Conservation (phyloP, 140 eudicot genomes). For the Senecio squalidus region DNA sequence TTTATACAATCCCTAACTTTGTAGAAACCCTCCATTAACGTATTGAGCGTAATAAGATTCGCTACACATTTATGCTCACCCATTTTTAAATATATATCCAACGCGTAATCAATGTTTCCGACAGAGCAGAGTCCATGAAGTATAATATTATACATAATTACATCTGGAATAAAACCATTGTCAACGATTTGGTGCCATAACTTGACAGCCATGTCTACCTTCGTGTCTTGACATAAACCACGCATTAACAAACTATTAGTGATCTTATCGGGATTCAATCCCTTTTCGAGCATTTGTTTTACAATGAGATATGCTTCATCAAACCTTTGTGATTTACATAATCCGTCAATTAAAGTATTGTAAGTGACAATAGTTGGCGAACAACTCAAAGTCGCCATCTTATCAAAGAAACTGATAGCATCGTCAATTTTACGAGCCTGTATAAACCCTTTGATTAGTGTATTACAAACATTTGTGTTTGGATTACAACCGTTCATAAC, state of each 20-base stretch:
- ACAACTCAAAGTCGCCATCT: constrained; percentile 48
- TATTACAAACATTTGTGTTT: constrained; percentile 62
- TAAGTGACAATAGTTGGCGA: constrained; percentile 65
- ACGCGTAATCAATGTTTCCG: constrained; percentile 56
- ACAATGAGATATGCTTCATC: constrained; percentile 63
- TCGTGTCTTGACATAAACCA: constrained; percentile 64
- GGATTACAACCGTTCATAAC: constrained; percentile 40
- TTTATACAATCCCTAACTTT: constrained; percentile 55
- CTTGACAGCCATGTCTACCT: constrained; percentile 56
- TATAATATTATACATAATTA: constrained; percentile 74
- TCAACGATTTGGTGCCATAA: constrained; percentile 49
- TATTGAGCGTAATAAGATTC: constrained; percentile 78
- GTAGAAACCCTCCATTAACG: constrained; percentile 86
- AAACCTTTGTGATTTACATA: constrained; percentile 65
- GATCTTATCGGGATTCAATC: constrained; percentile 55
- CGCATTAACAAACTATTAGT: constrained; percentile 71
- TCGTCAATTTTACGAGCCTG: constrained; percentile 46
- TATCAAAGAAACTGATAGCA: constrained; percentile 36
- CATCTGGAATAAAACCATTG: constrained; percentile 66
- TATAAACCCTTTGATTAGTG: constrained; percentile 67
- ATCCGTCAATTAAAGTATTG: constrained; percentile 67
- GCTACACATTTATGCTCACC: constrained; percentile 45
- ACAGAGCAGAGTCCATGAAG: constrained; percentile 77
- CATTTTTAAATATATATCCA: constrained; percentile 57
- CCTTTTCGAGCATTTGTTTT: constrained; percentile 68